Evolutionary conservation across 768 basidiomycete species (phyloP).

Genomic region (Fomitopsis pulvina): DNA sequence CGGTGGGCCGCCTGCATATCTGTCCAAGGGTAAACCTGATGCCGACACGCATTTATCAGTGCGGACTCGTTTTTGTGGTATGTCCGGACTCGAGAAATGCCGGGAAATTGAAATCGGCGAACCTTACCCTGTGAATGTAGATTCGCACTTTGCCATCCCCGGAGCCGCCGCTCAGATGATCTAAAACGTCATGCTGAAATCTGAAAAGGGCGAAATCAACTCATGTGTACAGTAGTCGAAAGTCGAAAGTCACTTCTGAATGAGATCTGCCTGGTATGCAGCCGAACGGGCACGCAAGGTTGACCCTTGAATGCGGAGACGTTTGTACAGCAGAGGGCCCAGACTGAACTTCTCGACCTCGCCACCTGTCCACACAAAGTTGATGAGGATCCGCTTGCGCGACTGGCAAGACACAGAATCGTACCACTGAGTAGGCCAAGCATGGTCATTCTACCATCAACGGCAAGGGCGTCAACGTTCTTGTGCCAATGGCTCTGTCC

Average conservation of each 20-base stretch:
- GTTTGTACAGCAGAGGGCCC: slow-evolving; percentile 68
- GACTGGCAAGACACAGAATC: neutral
- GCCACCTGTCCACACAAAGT: slow-evolving; percentile 41
- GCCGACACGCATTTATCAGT: slow-evolving; percentile 6
- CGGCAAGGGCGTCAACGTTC: slow-evolving; percentile 63
- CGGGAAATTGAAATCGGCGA: no score
- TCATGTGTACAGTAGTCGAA: neutral
- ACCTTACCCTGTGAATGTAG: slow-evolving; percentile 69
- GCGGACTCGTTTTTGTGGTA: no score
- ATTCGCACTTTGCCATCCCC: slow-evolving; percentile 59
- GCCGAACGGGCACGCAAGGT: slow-evolving; percentile 71
- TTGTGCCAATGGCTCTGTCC: slow-evolving; percentile 67
- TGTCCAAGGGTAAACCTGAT: slow-evolving; percentile 72
- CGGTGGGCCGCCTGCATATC: slow-evolving; percentile 74
- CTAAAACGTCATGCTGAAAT: slow-evolving; percentile 50
- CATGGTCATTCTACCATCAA: slow-evolving; percentile 72
- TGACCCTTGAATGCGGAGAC: slow-evolving; percentile 83
- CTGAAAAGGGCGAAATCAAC: slow-evolving; percentile 19
- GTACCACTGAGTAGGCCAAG: slow-evolving; percentile 62
- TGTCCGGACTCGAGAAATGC: no score
- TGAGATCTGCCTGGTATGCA: slow-evolving; percentile 73
- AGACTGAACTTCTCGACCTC: slow-evolving; percentile 50
- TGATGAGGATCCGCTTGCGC: no score
- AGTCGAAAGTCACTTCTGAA: slow-evolving; percentile 38
- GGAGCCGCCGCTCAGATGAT: slow-evolving; percentile 48